Percentiles rank a stretch among this genome's conserved stretches.
phyloP scores from a whole-genome alignment of 83 land plant species.

The Diphasiastrum complanatum region DNA sequence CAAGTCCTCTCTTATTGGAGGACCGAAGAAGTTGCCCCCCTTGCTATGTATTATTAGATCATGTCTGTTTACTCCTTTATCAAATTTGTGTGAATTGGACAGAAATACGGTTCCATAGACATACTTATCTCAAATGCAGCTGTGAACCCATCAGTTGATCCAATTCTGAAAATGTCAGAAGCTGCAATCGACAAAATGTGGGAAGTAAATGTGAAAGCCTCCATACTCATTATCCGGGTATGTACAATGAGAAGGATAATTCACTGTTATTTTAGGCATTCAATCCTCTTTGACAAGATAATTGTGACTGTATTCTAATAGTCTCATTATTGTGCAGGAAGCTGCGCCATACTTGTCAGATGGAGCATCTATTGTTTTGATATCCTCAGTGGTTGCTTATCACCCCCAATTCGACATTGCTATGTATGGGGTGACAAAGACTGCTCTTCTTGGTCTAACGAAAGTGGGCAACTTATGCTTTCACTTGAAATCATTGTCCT shows the following conservation, averaged over 20 bases:
- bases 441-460: slow-evolving; percentile 90
- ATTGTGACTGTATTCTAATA: neutral
- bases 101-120: slow-evolving; percentile 85
- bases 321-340: slow-evolving; percentile 38
- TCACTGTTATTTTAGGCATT: neutral
- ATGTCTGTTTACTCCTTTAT: too few relatives aligned
- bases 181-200: slow-evolving; percentile 85
- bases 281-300: slow-evolving; percentile 3
- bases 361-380: slow-evolving; percentile 75
- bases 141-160: slow-evolving; percentile 66
- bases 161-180: slow-evolving; percentile 51
- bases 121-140: slow-evolving; percentile 94
- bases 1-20: too few relatives aligned
- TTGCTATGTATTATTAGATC: too few relatives aligned
- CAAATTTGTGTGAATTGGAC: too few relatives aligned
- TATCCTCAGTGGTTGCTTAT: slow-evolving; percentile 72
- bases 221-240: slow-evolving; percentile 81
- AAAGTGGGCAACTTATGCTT: slow-evolving; percentile 49
- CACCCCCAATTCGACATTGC: slow-evolving; percentile 43
- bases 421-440: slow-evolving; percentile 95
- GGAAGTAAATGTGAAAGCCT: slow-evolving; percentile 87
- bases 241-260: neutral
- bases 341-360: slow-evolving; percentile 64
- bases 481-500: too few relatives aligned
- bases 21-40: too few relatives aligned